phyloP scores from a whole-genome alignment of 139 green algal species.

The Nannochloris sp. region DNA sequence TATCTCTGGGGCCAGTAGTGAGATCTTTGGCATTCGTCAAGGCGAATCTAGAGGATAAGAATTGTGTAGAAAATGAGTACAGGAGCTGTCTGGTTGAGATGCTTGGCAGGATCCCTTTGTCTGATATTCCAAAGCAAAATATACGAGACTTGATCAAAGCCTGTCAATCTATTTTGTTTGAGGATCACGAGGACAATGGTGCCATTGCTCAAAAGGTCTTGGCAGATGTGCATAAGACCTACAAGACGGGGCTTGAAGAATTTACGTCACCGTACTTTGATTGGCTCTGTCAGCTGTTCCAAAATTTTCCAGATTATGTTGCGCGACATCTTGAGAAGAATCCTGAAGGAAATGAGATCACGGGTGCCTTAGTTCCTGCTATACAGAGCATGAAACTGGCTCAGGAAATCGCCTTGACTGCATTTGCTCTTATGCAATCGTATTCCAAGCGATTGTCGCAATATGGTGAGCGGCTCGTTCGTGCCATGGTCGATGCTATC shows the following conservation, averaged over 20 bases:
- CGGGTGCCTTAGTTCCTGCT: not conserved
- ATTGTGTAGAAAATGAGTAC: slow-evolving; percentile 30
- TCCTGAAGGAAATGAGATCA: not conserved
- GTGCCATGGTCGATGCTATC: slow-evolving; percentile 17
- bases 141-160: slow-evolving; percentile 51
- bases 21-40: too few species aligned
- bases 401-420: slow-evolving; percentile 17
- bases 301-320: not conserved
- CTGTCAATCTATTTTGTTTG: slow-evolving; percentile 50
- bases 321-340: not conserved
- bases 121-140: slow-evolving; percentile 28
- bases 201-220: slow-evolving; percentile 65
- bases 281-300: slow-evolving; percentile 45
- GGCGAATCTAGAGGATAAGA: too few species aligned
- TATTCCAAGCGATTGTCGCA: slow-evolving; percentile 17
- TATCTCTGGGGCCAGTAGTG: too few species aligned
- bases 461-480: slow-evolving; percentile 5
- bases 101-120: slow-evolving; percentile 28
- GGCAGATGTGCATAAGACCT: slow-evolving; percentile 86
- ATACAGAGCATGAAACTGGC: not conserved
- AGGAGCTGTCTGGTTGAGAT: slow-evolving; percentile 44
- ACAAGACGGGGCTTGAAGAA: slow-evolving; percentile 39
- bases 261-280: slow-evolving; percentile 66
- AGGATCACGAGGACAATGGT: slow-evolving; percentile 87
- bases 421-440: slow-evolving; percentile 28